These are phyloP conservation scores for Rhizomucor pusillus DNA, from an alignment of 371 early-diverging fungal genomes.

Conservation along the genomic window DNA sequence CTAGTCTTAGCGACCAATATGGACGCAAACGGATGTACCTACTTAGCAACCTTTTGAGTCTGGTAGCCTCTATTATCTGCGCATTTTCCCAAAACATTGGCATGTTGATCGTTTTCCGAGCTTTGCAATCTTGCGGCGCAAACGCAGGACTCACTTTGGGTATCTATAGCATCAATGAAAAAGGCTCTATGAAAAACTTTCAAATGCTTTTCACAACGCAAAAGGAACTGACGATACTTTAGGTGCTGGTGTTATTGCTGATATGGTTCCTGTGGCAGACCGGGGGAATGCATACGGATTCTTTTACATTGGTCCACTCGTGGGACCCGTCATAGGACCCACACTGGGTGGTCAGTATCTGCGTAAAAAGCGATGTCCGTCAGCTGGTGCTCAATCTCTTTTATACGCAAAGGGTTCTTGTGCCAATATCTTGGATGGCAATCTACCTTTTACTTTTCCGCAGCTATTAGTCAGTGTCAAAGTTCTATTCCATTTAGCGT, in stretches of 20 bases:
- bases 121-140: constrained; percentile 64
- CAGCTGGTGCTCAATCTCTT: too few species aligned
- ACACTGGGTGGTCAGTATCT: constrained; percentile 4
- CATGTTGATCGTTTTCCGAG: constrained; percentile 57
- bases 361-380: neutral
- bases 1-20: constrained; percentile 57
- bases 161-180: neutral
- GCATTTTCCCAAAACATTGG: constrained; percentile 50
- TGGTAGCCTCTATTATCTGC: constrained; percentile 56
- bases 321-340: constrained; percentile 16
- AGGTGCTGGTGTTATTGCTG: constrained; percentile 39
- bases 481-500: neutral
- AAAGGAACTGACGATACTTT: neutral
- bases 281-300: constrained; percentile 30
- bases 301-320: constrained; percentile 20
- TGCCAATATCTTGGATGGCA: constrained; percentile 62
- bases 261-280: constrained; percentile 14
- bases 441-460: constrained; percentile 60
- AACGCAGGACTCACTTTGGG: constrained; percentile 65
- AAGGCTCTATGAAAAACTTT: neutral
- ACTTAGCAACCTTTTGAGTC: constrained; percentile 47
- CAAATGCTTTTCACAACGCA: neutral
- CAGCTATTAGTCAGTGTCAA: constrained; percentile 30
- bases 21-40: constrained; percentile 60
- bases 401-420: constrained; percentile 43